Evolutionary conservation across 441 rosid genomes (phyloP).

Genomic region (Theobroma grandiflorum): DNA sequence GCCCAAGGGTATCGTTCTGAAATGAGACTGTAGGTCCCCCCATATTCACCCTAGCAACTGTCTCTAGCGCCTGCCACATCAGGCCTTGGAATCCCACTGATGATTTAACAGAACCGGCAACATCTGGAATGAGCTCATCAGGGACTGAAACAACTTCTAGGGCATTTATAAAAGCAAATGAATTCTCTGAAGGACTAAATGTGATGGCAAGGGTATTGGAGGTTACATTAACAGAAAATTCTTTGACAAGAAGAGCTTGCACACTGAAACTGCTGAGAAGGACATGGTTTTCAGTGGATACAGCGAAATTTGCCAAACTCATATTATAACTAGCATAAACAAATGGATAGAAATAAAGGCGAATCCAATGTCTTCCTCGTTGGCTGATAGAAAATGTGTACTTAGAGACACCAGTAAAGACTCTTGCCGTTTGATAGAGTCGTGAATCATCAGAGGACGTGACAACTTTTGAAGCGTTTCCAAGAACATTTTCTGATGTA

Average conservation of each 20-base stretch:
- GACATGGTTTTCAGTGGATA: constrained; percentile 56
- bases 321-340: constrained; percentile 52
- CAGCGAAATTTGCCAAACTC: constrained; percentile 67
- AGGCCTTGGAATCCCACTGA: constrained; percentile 47
- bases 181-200: constrained; percentile 58
- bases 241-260: constrained; percentile 54
- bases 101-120: constrained; percentile 40
- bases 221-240: constrained; percentile 68
- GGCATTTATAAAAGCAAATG: constrained; percentile 82
- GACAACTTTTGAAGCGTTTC: constrained; percentile 41
- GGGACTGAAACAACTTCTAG: constrained; percentile 85
- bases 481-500: constrained; percentile 51
- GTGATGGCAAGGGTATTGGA: constrained; percentile 58
- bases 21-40: constrained; percentile 66
- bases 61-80: constrained; percentile 62
- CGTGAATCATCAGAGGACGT: constrained; percentile 47
- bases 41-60: constrained; percentile 78
- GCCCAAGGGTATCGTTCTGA: constrained; percentile 70
- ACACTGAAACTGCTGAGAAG: constrained; percentile 60
- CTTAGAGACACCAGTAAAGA: constrained; percentile 60
- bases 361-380: constrained; percentile 86
- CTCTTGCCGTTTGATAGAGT: constrained; percentile 76
- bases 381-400: constrained; percentile 66
- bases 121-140: constrained; percentile 53
- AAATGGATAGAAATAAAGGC: constrained; percentile 84